These are phyloP conservation scores for Papiliotrema flavescens DNA, from an alignment of 1,284 basidiomycete genomes.

Conservation along the genomic window DNA sequence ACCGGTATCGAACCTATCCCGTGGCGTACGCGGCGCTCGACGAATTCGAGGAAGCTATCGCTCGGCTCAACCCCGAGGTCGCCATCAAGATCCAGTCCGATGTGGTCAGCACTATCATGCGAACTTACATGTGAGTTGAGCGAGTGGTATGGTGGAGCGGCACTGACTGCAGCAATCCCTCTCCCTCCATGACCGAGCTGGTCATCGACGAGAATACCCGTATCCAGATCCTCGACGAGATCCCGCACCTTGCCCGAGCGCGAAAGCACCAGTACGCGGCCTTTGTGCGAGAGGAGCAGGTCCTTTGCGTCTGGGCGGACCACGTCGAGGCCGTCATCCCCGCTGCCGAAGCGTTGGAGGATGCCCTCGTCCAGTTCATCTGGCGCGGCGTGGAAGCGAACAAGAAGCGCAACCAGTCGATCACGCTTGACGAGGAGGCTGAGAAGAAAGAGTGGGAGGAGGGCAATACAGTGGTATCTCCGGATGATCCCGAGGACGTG, in stretches of 20 bases:
- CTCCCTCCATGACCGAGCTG: constrained; percentile 29
- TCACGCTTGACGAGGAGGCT: constrained; percentile 28
- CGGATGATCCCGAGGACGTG: constrained; percentile 25
- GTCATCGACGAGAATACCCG: constrained; percentile 37
- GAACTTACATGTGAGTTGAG: constrained; percentile 28
- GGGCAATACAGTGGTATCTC: constrained; percentile 11
- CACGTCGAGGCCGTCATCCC: constrained; percentile 66
- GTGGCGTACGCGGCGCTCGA: constrained; percentile 29
- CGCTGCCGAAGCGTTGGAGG: constrained; percentile 60
- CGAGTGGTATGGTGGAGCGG: background rate
- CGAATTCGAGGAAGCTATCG: constrained; percentile 33
- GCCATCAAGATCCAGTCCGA: constrained; percentile 37
- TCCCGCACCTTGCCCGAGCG: constrained; percentile 61
- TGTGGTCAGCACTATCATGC: constrained; percentile 27
- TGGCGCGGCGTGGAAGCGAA: constrained; percentile 55
- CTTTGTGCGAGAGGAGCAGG: constrained; percentile 71
- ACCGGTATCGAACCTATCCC: constrained; percentile 36
- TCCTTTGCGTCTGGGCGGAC: constrained; percentile 73
- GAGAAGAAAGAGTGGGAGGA: constrained; percentile 35
- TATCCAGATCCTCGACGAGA: constrained; percentile 52
- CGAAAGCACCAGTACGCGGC: constrained; percentile 81
- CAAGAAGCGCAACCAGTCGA: constrained; percentile 46
- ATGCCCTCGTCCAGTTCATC: constrained; percentile 72
- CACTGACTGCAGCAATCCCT: constrained; percentile 17
- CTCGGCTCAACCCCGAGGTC: constrained; percentile 31